phyloP scores from a whole-genome alignment of 1,284 basidiomycete genomes.

The Trametes hirsuta region DNA sequence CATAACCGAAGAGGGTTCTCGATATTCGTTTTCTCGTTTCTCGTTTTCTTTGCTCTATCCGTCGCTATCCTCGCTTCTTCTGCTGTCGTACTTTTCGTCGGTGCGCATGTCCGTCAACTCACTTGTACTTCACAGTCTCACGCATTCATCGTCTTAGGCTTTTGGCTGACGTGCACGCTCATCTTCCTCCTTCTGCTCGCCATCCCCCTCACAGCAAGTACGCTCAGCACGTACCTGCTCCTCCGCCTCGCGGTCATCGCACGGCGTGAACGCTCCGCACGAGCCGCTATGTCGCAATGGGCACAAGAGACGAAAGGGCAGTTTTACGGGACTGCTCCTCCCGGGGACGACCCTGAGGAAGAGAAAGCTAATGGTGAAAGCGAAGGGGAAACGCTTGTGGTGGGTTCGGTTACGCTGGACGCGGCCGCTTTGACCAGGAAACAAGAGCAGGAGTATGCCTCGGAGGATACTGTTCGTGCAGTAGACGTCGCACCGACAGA shows the following conservation, averaged over 20 bases:
- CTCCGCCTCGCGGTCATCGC: conserved; percentile 14
- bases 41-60: conserved; percentile 15
- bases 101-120: conserved; percentile 1
- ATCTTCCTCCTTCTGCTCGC: conserved; percentile 58
- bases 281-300: conserved; percentile 8
- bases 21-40: conserved; percentile 17
- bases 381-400: conserved; percentile 4
- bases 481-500: not conserved
- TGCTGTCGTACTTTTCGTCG: conserved; percentile 15
- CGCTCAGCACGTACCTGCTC: conserved; percentile 14
- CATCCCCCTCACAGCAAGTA: conserved; percentile 16
- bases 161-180: conserved; percentile 76
- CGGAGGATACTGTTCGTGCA: not conserved
- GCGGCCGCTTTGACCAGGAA: not conserved
- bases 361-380: not conserved
- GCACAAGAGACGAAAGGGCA: conserved; percentile 14
- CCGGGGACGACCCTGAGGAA: not conserved
- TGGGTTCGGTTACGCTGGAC: conserved; percentile 1
- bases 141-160: not conserved
- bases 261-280: conserved; percentile 9
- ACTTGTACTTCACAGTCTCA: not conserved
- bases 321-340: not conserved
- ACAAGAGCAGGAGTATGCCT: not conserved
- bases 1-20: conserved; percentile 14
- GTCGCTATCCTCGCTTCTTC: conserved; percentile 9